phyloP scores from a whole-genome alignment of 2,329 filamentous ascomycete species.

The Atkinsonella texensis region DNA sequence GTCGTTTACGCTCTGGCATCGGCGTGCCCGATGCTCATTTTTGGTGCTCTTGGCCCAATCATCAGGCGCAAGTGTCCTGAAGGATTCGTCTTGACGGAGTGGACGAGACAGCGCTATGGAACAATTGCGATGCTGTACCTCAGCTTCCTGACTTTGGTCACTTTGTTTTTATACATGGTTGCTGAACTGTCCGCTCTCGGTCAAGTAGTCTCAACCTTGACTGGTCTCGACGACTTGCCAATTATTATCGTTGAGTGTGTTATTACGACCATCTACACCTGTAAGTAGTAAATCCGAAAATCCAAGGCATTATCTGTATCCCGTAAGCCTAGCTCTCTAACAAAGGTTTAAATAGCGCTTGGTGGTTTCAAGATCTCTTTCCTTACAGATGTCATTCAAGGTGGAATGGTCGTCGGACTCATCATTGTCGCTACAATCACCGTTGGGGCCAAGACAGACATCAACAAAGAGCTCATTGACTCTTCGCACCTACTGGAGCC shows the following conservation, averaged over 20 bases:
- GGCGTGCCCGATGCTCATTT: constrained; percentile 59
- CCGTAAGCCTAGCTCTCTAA: not conserved
- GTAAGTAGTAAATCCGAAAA: constrained; percentile 25
- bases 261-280: constrained; percentile 75
- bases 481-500: constrained; percentile 57
- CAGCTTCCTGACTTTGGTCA: constrained; percentile 66
- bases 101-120: constrained; percentile 71
- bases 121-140: constrained; percentile 57
- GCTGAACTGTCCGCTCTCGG: constrained; percentile 71
- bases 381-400: constrained; percentile 72
- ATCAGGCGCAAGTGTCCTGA: constrained; percentile 71
- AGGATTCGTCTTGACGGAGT: constrained; percentile 75
- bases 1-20: constrained; percentile 65
- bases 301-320: not conserved
- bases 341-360: constrained; percentile 37
- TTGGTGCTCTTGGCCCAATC: constrained; percentile 62
- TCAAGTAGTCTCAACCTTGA: constrained; percentile 63
- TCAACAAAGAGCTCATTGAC: constrained; percentile 56
- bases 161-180: constrained; percentile 79
- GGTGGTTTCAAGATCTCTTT: constrained; percentile 79
- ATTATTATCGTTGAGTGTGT: constrained; percentile 66
- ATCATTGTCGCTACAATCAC: constrained; percentile 67
- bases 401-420: constrained; percentile 62
- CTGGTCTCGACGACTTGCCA: constrained; percentile 61
- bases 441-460: constrained; percentile 63